Evolutionary conservation across 225 moss, liverwort and hornwort genomes (phyloP), one percentile per base, ranked within the genome.

Genomic region (Physcomitrium patens): DNA sequence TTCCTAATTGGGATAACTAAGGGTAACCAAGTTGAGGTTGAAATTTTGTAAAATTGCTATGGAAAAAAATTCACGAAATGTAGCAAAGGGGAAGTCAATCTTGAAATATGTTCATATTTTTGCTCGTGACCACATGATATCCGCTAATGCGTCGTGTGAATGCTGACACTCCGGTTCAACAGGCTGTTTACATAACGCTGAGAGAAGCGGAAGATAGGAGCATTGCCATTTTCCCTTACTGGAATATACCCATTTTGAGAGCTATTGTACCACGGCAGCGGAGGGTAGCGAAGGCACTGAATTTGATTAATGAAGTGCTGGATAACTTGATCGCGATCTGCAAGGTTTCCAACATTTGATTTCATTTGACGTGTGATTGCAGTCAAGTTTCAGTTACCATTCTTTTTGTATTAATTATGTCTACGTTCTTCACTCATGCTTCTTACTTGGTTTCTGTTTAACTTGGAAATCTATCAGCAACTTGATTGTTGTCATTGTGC

Each of bases 121-220:
- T 12, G 66, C 18, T 60, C 44, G 43, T 20, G 23, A 60, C 24
- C 42, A 15, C 50, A 44, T 48, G 9, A 12, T 8, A 24, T 70
- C 43, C 15, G 20, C 62, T 23, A n/a, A 10, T 22, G 23, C 37
- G 43, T 17, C 31, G 31, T 74, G 10, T 48, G 68, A 63, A 55
- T n/a, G 41, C 44, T 19, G 23, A 22, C 37, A 63, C 62, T 9
- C 67, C 48, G 20, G 14, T 66, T 20, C 27, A 37, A 53, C 82
- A 94, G 92, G 94, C 94, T 63, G 92, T 95, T 16, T 95, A 92
- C 61, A 80, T 85, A 57, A 82, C 85, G 19, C 72, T 95, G 58
- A 82, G 85, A 79, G 94, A 95, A 91, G 87, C 94, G 55, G 92
- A 92, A 77, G 78, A 83, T 61, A 86, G 94, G 60, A 95, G 94